Evolutionary conservation across 2,329 filamentous ascomycete species (phyloP), one percentile per base, ranked within the genome.

Genomic region (Lachnellula suecica): DNA sequence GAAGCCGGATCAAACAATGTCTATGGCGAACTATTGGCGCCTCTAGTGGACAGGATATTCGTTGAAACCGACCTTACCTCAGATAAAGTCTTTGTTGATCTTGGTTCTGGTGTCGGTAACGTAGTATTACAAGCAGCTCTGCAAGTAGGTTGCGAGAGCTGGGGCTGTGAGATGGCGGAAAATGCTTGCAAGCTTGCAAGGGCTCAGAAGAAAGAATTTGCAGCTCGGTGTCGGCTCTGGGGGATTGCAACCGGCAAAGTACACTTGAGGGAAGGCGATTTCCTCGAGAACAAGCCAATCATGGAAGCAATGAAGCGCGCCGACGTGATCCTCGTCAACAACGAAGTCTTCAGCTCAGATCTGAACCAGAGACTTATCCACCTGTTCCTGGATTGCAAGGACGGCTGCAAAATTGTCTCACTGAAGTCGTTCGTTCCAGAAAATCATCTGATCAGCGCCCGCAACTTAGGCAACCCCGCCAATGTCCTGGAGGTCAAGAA

Each of bases 271-370:
- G 78, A 85, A 40, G 94, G 91, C 53, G 89, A 96, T 67, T 97
- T 99, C 65, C 83, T 91, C 9, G 83, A 85, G 59, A 88, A 88
- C 60, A 69, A 79, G 15, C 77, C 78, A 52, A 90, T 97, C 44
- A 79, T 85, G 54, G 79, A 84, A 22, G 85, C 86, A 7, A 78
- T 99, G 45, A 87, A 88, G 69, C 83, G 86, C 49, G 93, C 94
- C 2, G 94, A 99, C 68, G 92, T 97, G n/a, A 83, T 99, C 17
- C 81, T 99, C 23, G 93, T 97, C 63, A 99, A 99, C 76, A 99
- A 99, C 72, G 92, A 97, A 72, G 94, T 91, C 2, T 99, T 99
- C 71, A 92, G 87, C 5, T 87, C 92, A 13, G 80, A 87, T 62
- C 81, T 97, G 50, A 99, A 97, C 71, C 87, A 90, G 66, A 83